Conservation (phyloP, 441 rosid genomes). For the Erysimum cheiri region DNA sequence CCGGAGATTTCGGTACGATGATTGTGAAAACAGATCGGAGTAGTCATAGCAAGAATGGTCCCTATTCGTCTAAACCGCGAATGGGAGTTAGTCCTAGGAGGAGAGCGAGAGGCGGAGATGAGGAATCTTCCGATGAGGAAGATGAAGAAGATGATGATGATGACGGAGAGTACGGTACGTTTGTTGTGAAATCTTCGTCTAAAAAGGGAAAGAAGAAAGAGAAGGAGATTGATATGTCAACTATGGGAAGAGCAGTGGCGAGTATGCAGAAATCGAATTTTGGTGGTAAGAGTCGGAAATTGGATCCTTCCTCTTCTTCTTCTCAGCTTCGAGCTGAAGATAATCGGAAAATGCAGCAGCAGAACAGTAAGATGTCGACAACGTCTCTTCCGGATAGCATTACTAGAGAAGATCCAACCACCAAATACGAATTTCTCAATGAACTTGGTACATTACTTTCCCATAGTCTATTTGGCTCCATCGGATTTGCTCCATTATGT, state of each 20-base stretch:
- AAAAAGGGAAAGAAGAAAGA: slow-evolving; percentile 48
- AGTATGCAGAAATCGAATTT: slow-evolving; percentile 67
- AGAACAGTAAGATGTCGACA: slow-evolving; percentile 67
- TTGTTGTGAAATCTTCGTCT: slow-evolving; percentile 66
- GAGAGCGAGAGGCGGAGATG: slow-evolving; percentile 40
- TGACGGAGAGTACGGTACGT: slow-evolving; percentile 72
- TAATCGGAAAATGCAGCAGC: slow-evolving; percentile 49
- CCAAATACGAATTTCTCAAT: slow-evolving; percentile 91
- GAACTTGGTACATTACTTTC: slow-evolving; percentile 75
- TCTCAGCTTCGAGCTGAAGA: slow-evolving; percentile 52
- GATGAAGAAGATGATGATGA: slow-evolving; percentile 49
- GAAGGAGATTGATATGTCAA: slow-evolving; percentile 53
- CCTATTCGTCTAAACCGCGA: slow-evolving; percentile 46
- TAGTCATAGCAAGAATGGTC: slow-evolving; percentile 33
- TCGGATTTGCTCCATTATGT: slow-evolving; percentile 16
- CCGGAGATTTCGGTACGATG: slow-evolving; percentile 81
- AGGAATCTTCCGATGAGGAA: slow-evolving; percentile 51
- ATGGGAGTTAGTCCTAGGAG: slow-evolving; percentile 45
- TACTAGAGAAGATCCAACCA: slow-evolving; percentile 84
- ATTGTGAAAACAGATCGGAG: slow-evolving; percentile 64
- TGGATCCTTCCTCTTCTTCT: slow-evolving; percentile 52
- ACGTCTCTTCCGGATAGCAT: slow-evolving; percentile 92
- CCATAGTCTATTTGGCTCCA: background rate
- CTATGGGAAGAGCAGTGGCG: slow-evolving; percentile 90
- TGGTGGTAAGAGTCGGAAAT: slow-evolving; percentile 64